Conservation (phyloP, 1,284 basidiomycete genomes). For the Trichosporon inkin region DNA sequence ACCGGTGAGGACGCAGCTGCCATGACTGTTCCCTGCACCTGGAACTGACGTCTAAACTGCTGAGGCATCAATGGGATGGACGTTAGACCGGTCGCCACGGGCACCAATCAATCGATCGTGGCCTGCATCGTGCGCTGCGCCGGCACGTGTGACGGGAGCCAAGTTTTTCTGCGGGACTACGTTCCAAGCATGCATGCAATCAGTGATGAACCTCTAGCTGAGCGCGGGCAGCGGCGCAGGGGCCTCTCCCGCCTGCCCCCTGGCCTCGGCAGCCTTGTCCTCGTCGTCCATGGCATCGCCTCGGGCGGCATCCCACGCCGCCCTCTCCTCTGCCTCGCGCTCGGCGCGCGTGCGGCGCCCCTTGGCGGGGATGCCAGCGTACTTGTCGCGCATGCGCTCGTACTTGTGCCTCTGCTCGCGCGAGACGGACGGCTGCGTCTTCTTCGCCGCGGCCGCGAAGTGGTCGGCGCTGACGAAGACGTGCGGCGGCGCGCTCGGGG, state of each 20-base stretch:
- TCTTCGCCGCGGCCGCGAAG: conserved; percentile 70
- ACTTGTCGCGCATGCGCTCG: conserved; percentile 69
- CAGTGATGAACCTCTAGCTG: conserved; percentile 2
- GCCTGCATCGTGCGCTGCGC: neutral
- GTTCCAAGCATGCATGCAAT: neutral
- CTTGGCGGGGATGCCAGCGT: conserved; percentile 61
- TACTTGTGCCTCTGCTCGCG: conserved; percentile 75
- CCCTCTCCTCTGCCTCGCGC: conserved; percentile 23
- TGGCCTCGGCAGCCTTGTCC: neutral
- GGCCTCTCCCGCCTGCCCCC: neutral
- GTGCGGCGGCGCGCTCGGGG: conserved; percentile 14
- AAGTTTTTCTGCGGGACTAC: neutral
- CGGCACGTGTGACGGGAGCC: too few species aligned
- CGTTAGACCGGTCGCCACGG: too few species aligned
- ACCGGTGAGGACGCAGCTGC: too few species aligned
- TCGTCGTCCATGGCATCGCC: conserved; percentile 6
- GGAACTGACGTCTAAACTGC: too few species aligned
- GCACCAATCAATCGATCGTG: too few species aligned
- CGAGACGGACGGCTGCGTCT: conserved; percentile 83
- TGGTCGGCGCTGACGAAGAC: conserved; percentile 59
- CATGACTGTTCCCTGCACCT: too few species aligned
- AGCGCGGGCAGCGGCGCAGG: neutral
- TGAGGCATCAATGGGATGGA: too few species aligned
- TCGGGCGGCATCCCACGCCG: neutral
- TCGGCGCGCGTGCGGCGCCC: conserved; percentile 39